Evolutionary conservation across 345 rosid species (phyloP).

Genomic region (Aquilaria yunnanensis): DNA sequence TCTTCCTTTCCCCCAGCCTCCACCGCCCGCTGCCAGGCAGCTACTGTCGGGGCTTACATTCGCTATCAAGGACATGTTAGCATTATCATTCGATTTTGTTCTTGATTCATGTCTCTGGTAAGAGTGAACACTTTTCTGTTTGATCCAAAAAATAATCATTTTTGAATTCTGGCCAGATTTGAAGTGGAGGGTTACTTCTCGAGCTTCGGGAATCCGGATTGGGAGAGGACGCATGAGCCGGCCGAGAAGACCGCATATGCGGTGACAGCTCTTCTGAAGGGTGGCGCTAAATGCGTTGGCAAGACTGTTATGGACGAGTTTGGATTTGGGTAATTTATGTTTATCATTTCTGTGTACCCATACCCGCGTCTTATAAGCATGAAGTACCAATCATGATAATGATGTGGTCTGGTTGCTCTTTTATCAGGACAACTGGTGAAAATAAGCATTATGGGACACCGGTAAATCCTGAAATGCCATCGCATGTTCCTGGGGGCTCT

Average conservation of each 20-base stretch:
- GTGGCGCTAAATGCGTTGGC: slow-evolving; percentile 92
- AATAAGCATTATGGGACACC: slow-evolving; percentile 87
- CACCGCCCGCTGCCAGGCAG: slow-evolving; percentile 82
- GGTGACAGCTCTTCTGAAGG: slow-evolving; percentile 60
- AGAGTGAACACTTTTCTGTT: background rate
- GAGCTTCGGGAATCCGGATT: slow-evolving; percentile 80
- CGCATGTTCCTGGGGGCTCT: slow-evolving; percentile 81
- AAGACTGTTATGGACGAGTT: slow-evolving; percentile 83
- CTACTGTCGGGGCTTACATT: slow-evolving; percentile 66
- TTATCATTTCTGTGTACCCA: background rate
- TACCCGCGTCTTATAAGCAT: background rate
- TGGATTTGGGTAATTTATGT: slow-evolving; percentile 52
- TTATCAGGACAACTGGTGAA: slow-evolving; percentile 64
- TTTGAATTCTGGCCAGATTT: slow-evolving; percentile 40
- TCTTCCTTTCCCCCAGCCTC: slow-evolving; percentile 72
- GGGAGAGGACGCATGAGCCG: slow-evolving; percentile 70
- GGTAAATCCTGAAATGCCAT: slow-evolving; percentile 56
- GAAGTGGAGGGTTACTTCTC: slow-evolving; percentile 72
- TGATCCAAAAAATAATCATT: background rate
- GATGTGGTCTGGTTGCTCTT: slow-evolving; percentile 10
- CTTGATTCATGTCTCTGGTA: background rate
- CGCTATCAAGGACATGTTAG: slow-evolving; percentile 73
- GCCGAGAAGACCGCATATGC: slow-evolving; percentile 68
- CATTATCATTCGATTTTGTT: background rate
- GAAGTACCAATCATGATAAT: background rate